Evolutionary conservation across 192 early-diverging fungal genomes (phyloP), one percentile per base, ranked within the genome.

Genomic region (Backusella australiensis): DNA sequence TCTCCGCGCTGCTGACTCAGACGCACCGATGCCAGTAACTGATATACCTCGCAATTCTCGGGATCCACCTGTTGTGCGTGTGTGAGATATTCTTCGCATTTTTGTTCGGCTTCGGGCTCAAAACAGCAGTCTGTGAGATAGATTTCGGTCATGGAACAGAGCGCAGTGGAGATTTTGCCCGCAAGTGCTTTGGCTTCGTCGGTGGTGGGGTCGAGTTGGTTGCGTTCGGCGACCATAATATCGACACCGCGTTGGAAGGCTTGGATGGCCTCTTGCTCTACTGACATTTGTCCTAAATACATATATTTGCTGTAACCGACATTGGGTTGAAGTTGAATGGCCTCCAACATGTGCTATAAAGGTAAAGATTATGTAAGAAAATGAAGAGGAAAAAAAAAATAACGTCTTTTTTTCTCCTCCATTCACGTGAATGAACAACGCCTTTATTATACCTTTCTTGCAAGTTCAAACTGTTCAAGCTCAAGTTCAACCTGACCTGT

Each of bases 111-210:
- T 23, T 96, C 90, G 7, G 90, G 88, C 67, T 96, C 94, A 82
- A 97, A 97, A 80, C 98, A 99, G 82, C 94, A 97, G 80, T 99
- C 98, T 0, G 98, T 98, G 84, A 99, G 90, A 82, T 96, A 99
- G 23, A 98, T 96, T 80, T 99, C 98, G 3, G 94, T 90, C 90
- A 99, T 96, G 42, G 96, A 93, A 82, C 95, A 96, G 26, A 96
- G 87, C 14, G 96, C 96, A 53, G 88, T 87, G 0, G 95, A 90
- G 72, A 95, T 91, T 77, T 97, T 96, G 34, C 84, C 77, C 21
- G 77, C 79, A 3, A 95, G 72, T 4, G 75, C 75, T 17, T 74
- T 80, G 35, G 84, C 86, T 32, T 89, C 82, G 74, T 81, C 77
- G 32, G 83, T 63, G 85, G 82, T 77, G 3, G 78, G 41, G 5